Conservation (phyloP, 176 grass and related monocot genomes). For the Guadua angustifolia region DNA sequence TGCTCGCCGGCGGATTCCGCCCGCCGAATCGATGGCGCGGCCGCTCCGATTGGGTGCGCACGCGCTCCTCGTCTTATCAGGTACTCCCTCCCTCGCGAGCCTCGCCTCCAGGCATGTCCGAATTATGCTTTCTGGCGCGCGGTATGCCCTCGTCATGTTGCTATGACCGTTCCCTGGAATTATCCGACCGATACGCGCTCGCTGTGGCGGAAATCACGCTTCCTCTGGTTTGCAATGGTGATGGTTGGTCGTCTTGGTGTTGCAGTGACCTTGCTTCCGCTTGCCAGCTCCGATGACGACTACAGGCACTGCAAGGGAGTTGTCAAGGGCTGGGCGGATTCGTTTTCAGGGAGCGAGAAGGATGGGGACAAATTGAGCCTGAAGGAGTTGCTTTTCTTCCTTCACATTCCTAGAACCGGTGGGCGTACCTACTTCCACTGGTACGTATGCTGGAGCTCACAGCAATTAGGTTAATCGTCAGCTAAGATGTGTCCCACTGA, state of each 20-base stretch:
- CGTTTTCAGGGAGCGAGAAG: conserved; percentile 32
- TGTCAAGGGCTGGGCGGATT: conserved; percentile 71
- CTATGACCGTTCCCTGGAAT: neutral
- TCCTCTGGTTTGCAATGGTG: neutral
- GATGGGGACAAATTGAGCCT: conserved; percentile 67
- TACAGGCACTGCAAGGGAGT: conserved; percentile 64
- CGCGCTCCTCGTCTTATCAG: conserved; percentile 43
- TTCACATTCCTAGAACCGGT: conserved; percentile 91
- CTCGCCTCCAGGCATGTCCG: neutral
- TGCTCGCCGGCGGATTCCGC: neutral
- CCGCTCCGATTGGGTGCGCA: neutral
- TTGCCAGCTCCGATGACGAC: conserved; percentile 33
- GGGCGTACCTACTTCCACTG: conserved; percentile 93
- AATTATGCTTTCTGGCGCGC: neutral
- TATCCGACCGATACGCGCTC: neutral
- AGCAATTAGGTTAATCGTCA: neutral
- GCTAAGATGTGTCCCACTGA: neutral
- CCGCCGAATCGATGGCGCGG: conserved; percentile 47
- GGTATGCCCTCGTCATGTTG: neutral
- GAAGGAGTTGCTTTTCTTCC: conserved; percentile 92
- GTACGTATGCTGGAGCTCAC: conserved; percentile 29
- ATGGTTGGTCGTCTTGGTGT: neutral
- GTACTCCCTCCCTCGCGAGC: neutral
- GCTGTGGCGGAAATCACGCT: neutral
- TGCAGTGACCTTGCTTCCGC: conserved; percentile 42